Evolutionary conservation across 768 basidiomycete genomes (phyloP), one percentile per base, ranked within the genome.

Genomic region (Clathrus columnatus): DNA sequence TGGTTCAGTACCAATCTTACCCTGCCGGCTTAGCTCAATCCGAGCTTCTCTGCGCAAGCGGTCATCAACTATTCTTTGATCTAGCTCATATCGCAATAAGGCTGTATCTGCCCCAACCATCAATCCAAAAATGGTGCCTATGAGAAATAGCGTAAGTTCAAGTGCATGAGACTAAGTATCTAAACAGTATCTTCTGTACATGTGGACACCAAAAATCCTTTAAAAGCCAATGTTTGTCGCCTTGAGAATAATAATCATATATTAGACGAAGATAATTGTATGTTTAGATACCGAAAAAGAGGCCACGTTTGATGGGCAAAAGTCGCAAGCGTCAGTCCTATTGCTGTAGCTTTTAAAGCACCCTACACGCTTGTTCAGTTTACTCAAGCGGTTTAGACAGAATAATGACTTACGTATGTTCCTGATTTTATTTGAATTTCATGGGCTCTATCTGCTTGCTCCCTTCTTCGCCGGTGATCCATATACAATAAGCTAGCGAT

Each of bases 201-300:
- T 54, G 80, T 77, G 27, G 82, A 81, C 6, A 90, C 77, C 4
- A 92, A 69, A 65, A 89, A 92, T 1, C 77, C 81, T 67, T 93
- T 93, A 74, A 91, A 81, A 2, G 86, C 79, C 18, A 89, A 73
- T 0, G 87, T 86, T 67, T 91, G 90, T 20, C 84, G 81, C 59
- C 90, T 91, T 59, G 48, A 55, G 54, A 20, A n/a, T 10, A 57
- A 23, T 28, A 21, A 42, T 41, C 29, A 51, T 21, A 28, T 20
- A 55, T 29, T 18, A 27, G 36, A n/a, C 27, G 5, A 44, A 53
- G 41, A 29, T 30, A 23, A 42, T 48, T 30, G 26, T 36, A 46
- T 44, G 16, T 48, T 7, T 17, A 60, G 75, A 61, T 57, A 86
- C 86, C 83, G 75, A 67, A 90, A 89, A 28, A 72, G 61, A 28